Evolutionary conservation across 495 filamentous ascomycete species (phyloP), one percentile per base, ranked within the genome.

Genomic region (Talaromyces trachyspermus): DNA sequence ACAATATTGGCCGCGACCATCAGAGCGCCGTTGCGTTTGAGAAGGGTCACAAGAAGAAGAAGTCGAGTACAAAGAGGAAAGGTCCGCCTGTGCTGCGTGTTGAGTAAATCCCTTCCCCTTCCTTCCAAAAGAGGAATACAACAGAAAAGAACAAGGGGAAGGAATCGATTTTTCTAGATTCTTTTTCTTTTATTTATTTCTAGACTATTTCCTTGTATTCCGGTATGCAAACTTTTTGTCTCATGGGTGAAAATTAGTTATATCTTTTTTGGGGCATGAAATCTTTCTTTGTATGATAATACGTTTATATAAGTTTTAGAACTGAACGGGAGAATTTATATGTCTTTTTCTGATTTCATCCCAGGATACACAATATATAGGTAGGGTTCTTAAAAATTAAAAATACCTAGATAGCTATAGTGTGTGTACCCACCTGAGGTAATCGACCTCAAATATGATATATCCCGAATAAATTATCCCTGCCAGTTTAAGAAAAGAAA

Each of bases 1-100:
- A 99, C 67, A 97, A 96, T 59, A 70, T 99, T 42, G 92, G 89
- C 22, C 78, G 94, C 58, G 89, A 95, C 57, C 92, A 97, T 66
- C 79, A 74, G 23, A 79, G 78, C 43, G 94, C 88, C 2, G 77
- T 81, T 29, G 85, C 88, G 26, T 99, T 97, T 64, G 90, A 95
- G 55, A 83, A 83, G 51, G 94, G 94, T 4, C 80, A 86, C 57
- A 96, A 95, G 82, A 95, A 92, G 77, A 91, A 89, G 80, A 89
- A 87, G 69, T n/a, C n/a, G n/a, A 66, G 80, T 32, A 72, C 76
- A 10, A 92, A 87, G 72, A 82, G 81, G 66, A 83, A 80, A 62
- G 92, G 88, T 23, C 77, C 87, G 38, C 78, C 84, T 58, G 80
- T 86, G 53, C 74, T 99, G 55, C 76, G 94, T 61, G 83, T 88